Conservation (phyloP, 2,329 filamentous ascomycete species). For the Coccinonectria pachysandricola region DNA sequence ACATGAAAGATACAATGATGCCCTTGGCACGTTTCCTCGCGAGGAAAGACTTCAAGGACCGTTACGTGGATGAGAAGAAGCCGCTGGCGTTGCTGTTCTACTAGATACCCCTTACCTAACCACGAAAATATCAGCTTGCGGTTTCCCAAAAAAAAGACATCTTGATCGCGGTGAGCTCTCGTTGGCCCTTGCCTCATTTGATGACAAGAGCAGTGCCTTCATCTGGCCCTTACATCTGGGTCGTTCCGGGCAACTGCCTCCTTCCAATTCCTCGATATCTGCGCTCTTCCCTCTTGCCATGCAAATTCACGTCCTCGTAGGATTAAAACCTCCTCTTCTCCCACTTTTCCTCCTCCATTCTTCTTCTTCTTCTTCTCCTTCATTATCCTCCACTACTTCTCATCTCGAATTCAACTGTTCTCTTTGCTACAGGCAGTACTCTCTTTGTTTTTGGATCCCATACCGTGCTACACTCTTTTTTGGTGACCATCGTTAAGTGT, state of each 20-base stretch:
- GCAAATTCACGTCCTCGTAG: too few species aligned
- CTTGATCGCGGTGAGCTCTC: neutral
- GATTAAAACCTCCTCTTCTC: slow-evolving; percentile 1
- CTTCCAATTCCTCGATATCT: slow-evolving; percentile 1
- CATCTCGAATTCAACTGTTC: slow-evolving; percentile 15
- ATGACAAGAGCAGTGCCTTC: neutral
- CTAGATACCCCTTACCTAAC: slow-evolving; percentile 32
- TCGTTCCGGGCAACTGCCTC: neutral
- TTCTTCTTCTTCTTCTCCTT: slow-evolving; percentile 5
- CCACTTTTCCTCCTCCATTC: neutral
- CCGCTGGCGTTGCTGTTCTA: slow-evolving; percentile 56
- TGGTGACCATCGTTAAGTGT: slow-evolving; percentile 24
- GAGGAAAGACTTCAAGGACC: slow-evolving; percentile 57
- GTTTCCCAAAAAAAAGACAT: neutral
- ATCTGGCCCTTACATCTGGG: neutral
- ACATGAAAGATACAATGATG: slow-evolving; percentile 88
- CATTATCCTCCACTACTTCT: slow-evolving; percentile 8
- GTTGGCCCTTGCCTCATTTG: too few species aligned
- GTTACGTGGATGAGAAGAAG: slow-evolving; percentile 51
- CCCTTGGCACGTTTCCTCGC: slow-evolving; percentile 68
- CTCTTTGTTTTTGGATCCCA: slow-evolving; percentile 25
- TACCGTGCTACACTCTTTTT: slow-evolving; percentile 14
- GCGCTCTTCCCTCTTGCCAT: neutral
- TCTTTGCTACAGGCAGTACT: slow-evolving; percentile 13
- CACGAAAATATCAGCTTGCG: slow-evolving; percentile 1